These are phyloP conservation scores for Tuber aestivum DNA, from an alignment of 495 filamentous ascomycete genomes.

Conservation along the genomic window DNA sequence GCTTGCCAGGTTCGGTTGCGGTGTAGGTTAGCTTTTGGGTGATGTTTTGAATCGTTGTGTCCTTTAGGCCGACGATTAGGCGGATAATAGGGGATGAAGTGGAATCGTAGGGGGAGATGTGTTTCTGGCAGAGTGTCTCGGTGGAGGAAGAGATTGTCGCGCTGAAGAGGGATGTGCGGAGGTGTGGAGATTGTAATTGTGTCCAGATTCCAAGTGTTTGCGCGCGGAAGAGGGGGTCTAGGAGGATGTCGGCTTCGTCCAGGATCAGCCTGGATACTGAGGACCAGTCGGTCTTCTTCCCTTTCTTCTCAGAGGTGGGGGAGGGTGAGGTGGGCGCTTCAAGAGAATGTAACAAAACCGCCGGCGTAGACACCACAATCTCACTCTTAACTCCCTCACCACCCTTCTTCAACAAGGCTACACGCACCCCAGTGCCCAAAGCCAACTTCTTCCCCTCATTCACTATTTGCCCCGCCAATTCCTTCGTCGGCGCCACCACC, in stretches of 20 bases:
- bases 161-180: constrained; percentile 80
- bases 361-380: constrained; percentile 82
- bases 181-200: constrained; percentile 51
- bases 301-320: constrained; percentile 50
- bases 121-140: constrained; percentile 46
- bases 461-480: constrained; percentile 84
- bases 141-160: constrained; percentile 94
- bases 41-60: constrained; percentile 87
- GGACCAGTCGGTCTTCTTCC: background rate
- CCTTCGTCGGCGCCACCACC: constrained; percentile 84
- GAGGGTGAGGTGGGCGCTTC: constrained; percentile 49
- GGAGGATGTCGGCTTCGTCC: constrained; percentile 90
- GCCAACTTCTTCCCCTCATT: constrained; percentile 83
- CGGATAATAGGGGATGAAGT: constrained; percentile 56
- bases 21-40: constrained; percentile 83
- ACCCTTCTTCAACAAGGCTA: constrained; percentile 77
- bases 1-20: constrained; percentile 86
- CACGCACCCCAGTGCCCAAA: constrained; percentile 67
- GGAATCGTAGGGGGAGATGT: constrained; percentile 40
- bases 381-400: constrained; percentile 57
- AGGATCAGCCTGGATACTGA: constrained; percentile 54
- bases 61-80: constrained; percentile 88
- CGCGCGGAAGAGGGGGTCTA: constrained; percentile 82
- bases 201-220: constrained; percentile 87
- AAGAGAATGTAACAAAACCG: constrained; percentile 68